These are phyloP conservation scores for Peronospora belbahrii DNA, from an alignment of 352 stramenopile species.

Conservation along the genomic window DNA sequence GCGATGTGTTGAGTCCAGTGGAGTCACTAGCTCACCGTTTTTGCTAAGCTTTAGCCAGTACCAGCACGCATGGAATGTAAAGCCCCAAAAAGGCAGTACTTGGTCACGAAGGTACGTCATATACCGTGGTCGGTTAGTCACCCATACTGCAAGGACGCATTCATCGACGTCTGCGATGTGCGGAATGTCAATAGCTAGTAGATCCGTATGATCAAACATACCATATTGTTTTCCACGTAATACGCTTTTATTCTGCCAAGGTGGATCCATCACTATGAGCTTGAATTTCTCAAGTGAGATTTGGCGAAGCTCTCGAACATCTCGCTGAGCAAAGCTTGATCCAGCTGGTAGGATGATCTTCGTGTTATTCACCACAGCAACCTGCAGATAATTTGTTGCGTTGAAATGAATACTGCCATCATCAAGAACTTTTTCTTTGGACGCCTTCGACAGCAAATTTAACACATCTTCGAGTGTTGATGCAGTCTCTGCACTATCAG, in stretches of 20 bases:
- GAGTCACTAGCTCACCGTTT: conserved; percentile 49
- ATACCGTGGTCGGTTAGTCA: conserved; percentile 63
- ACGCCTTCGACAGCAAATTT: conserved; percentile 1
- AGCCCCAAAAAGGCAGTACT: conserved; percentile 51
- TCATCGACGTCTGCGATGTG: conserved; percentile 25
- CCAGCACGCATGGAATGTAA: conserved; percentile 51
- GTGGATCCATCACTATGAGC: conserved; percentile 59
- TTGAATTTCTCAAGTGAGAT: conserved; percentile 16
- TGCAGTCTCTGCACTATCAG: neutral
- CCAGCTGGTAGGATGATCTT: conserved; percentile 18
- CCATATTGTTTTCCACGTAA: conserved; percentile 41
- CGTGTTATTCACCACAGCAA: conserved; percentile 6
- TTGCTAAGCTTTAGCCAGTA: conserved; percentile 69
- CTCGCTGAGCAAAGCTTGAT: conserved; percentile 18
- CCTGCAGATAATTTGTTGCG: conserved; percentile 8
- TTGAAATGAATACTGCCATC: conserved; percentile 15
- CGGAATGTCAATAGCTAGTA: conserved; percentile 38
- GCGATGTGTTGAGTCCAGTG: conserved; percentile 50
- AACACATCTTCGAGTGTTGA: conserved; percentile 2
- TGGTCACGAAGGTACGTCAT: conserved; percentile 47
- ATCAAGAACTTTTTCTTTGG: conserved; percentile 3
- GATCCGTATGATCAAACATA: conserved; percentile 51
- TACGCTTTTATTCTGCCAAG: conserved; percentile 78
- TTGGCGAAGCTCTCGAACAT: conserved; percentile 22
- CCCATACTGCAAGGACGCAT: conserved; percentile 64